Conservation (phyloP, 108 stramenopile genomes). For the Cyclotella kingstonii region DNA sequence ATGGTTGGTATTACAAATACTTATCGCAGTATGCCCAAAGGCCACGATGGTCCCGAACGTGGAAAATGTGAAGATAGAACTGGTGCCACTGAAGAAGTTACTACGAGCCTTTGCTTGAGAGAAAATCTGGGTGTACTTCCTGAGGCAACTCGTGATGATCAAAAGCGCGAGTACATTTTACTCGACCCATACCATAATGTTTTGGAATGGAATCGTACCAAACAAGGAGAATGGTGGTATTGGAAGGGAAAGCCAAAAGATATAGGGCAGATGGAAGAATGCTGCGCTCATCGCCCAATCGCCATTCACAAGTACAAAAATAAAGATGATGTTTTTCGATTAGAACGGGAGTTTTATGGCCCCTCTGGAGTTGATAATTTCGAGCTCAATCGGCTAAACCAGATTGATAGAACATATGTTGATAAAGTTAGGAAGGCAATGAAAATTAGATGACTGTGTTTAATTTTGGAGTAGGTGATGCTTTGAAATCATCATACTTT, state of each 20-base stretch:
- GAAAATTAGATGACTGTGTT: slow-evolving; percentile 32
- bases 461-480: too few relatives aligned
- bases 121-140: slow-evolving; percentile 7
- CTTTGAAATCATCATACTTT: too few relatives aligned
- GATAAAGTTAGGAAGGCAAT: slow-evolving; percentile 33
- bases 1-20: slow-evolving; percentile 21
- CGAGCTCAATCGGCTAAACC: slow-evolving; percentile 4
- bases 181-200: slow-evolving; percentile 18
- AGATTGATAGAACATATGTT: slow-evolving; percentile 2
- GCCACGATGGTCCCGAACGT: slow-evolving; percentile 5
- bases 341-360: slow-evolving; percentile 37
- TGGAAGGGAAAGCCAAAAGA: slow-evolving; percentile 31
- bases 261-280: slow-evolving; percentile 38
- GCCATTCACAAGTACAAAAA: slow-evolving; percentile 39
- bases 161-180: slow-evolving; percentile 15
- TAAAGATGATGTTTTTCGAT: neutral
- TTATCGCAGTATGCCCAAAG: slow-evolving; percentile 35
- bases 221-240: slow-evolving; percentile 48
- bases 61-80: slow-evolving; percentile 31
- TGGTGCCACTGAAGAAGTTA: slow-evolving; percentile 31
- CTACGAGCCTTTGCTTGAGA: slow-evolving; percentile 18
- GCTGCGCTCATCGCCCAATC: slow-evolving; percentile 27
- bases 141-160: slow-evolving; percentile 20
- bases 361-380: neutral
- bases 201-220: slow-evolving; percentile 25